These are phyloP conservation scores for Monilinia polystroma DNA, from an alignment of 2,329 filamentous ascomycete species.

Conservation along the genomic window DNA sequence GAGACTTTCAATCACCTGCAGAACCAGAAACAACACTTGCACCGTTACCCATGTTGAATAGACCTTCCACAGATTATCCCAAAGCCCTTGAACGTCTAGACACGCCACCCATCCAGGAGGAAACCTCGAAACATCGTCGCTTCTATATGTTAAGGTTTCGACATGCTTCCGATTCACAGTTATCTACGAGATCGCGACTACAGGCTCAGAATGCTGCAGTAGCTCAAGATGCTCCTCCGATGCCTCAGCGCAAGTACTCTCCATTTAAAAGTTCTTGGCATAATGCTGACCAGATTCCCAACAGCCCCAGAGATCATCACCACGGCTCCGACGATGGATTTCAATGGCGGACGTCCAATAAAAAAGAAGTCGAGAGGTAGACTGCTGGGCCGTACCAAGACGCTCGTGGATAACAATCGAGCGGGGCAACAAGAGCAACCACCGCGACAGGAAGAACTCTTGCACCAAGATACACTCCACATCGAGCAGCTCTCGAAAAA, in stretches of 20 bases:
- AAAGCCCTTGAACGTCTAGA: constrained; percentile 28
- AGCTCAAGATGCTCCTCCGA: constrained; percentile 52
- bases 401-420: constrained; percentile 25
- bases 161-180: constrained; percentile 89
- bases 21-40: constrained; percentile 27
- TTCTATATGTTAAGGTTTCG: constrained; percentile 78
- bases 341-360: constrained; percentile 48
- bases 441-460: constrained; percentile 21
- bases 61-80: constrained; percentile 31
- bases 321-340: constrained; percentile 77
- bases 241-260: constrained; percentile 54
- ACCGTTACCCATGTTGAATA: constrained; percentile 23
- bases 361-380: constrained; percentile 58
- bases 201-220: constrained; percentile 48
- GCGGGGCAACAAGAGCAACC: constrained; percentile 25
- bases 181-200: constrained; percentile 72
- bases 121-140: constrained; percentile 56
- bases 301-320: constrained; percentile 78
- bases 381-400: constrained; percentile 50
- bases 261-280: constrained; percentile 28
- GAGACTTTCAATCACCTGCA: constrained; percentile 31
- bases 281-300: constrained; percentile 22
- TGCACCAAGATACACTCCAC: constrained; percentile 24
- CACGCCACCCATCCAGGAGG: constrained; percentile 53
- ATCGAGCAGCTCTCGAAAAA: constrained; percentile 40